Evolutionary conservation across 768 basidiomycete genomes (phyloP).

Genomic region (Pisolithus tinctorius): DNA sequence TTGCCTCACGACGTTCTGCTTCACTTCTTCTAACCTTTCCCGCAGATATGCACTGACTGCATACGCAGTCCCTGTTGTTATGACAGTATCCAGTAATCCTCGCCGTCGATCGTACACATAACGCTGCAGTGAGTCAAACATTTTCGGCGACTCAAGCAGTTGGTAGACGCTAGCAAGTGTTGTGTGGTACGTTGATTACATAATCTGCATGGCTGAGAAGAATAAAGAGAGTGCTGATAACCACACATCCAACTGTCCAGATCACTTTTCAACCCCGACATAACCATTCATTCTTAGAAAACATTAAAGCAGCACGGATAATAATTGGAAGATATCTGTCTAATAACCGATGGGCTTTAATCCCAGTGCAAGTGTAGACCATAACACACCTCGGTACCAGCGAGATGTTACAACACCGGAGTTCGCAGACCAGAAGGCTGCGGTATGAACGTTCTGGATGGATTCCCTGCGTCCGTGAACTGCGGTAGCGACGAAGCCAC

Average conservation of each 20-base stretch:
- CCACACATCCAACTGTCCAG: too few relatives aligned
- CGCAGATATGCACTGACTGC: conserved; percentile 52
- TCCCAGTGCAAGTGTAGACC: neutral
- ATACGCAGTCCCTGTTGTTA: conserved; percentile 57
- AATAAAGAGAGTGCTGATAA: too few relatives aligned
- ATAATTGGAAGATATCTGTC: too few relatives aligned
- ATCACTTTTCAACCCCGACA: too few relatives aligned
- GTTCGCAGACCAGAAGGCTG: conserved; percentile 22
- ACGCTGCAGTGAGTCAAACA: conserved; percentile 38
- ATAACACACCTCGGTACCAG: neutral
- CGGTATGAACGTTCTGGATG: conserved; percentile 17
- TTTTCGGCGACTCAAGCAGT: conserved; percentile 10
- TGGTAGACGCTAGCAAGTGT: neutral
- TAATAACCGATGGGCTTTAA: too few relatives aligned
- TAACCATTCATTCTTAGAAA: too few relatives aligned
- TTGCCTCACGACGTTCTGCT: conserved; percentile 54
- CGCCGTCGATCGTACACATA: conserved; percentile 45
- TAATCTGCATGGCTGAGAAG: too few relatives aligned
- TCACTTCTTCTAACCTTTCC: conserved; percentile 59
- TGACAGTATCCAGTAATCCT: conserved; percentile 42
- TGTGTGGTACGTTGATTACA: neutral
- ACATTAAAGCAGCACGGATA: too few relatives aligned
- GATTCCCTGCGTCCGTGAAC: conserved; percentile 14
- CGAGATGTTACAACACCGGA: conserved; percentile 2
- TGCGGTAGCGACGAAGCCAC: conserved; percentile 20